Percentiles rank a stretch among this genome's conserved stretches.
These are phyloP conservation scores for Bifiguratus adelaidae DNA, from an alignment of 192 early-diverging fungal species.

Conservation along the genomic window DNA sequence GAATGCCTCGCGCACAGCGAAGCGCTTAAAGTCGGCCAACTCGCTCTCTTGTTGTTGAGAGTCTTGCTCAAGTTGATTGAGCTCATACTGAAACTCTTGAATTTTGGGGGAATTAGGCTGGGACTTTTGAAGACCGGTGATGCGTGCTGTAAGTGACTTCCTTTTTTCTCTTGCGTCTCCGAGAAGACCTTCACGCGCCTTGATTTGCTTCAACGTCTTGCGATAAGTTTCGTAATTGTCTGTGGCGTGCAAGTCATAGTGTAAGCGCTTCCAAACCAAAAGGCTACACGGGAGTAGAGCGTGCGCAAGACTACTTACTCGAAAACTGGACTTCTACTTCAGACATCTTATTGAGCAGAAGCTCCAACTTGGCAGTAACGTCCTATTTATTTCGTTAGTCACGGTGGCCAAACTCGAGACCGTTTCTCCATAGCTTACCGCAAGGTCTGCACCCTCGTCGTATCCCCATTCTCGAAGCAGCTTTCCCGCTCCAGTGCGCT, in stretches of 20 bases:
- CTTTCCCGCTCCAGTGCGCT: constrained; percentile 17
- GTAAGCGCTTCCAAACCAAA: background rate
- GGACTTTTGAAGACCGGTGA: constrained; percentile 10
- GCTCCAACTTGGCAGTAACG: constrained; percentile 15
- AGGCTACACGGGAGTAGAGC: background rate
- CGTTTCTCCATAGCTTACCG: background rate
- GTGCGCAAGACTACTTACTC: constrained; percentile 3
- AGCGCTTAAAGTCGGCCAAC: constrained; percentile 26
- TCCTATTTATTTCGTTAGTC: constrained; percentile 9
- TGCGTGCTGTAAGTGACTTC: constrained; percentile 11
- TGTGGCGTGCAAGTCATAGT: background rate
- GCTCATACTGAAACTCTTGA: constrained; percentile 18
- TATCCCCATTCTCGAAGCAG: constrained; percentile 12
- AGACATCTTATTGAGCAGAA: constrained; percentile 15
- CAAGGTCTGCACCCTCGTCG: constrained; percentile 8
- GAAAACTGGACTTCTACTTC: constrained; percentile 19
- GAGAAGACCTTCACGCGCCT: constrained; percentile 13
- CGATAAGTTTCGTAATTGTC: constrained; percentile 21
- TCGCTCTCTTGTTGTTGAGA: constrained; percentile 18
- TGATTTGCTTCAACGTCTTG: constrained; percentile 19
- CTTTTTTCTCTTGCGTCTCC: constrained; percentile 21
- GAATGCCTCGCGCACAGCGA: constrained; percentile 22
- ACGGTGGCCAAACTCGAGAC: constrained; percentile 2
- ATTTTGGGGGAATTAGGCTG: constrained; percentile 13
- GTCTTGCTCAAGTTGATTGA: constrained; percentile 12